Percentiles rank a stretch among this genome's conserved stretches.
Conservation (phyloP, 495 filamentous ascomycete genomes). For the Sordaria brevicollis region DNA sequence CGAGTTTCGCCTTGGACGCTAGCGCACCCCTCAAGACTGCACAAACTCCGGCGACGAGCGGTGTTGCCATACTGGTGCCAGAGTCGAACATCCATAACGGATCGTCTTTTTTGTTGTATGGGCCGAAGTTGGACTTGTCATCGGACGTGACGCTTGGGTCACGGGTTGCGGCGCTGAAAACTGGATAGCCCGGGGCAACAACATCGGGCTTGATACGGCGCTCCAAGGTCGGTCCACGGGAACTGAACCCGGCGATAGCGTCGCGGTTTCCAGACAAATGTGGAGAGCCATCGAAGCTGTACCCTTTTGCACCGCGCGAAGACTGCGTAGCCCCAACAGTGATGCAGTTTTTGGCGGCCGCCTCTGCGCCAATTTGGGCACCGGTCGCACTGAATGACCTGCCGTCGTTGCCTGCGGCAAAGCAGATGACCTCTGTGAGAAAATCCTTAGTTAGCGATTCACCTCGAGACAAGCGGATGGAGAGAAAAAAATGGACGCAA, state of each 20-base stretch:
- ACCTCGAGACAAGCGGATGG: too few relatives aligned
- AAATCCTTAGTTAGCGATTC: too few relatives aligned
- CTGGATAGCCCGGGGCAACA: not conserved
- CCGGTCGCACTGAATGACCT: too few relatives aligned
- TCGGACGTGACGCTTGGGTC: too few relatives aligned
- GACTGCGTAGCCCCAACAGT: constrained; percentile 1
- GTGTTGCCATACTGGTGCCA: constrained; percentile 3
- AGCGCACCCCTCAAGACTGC: constrained; percentile 1
- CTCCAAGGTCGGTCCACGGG: constrained; percentile 1
- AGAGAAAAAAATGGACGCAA: too few relatives aligned
- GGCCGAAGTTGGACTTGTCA: too few relatives aligned
- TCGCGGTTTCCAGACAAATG: not conserved
- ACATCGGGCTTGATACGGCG: constrained; percentile 4
- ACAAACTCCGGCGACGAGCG: not conserved
- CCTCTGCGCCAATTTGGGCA: not conserved
- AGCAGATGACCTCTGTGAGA: constrained; percentile 1
- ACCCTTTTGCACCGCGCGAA: too few relatives aligned
- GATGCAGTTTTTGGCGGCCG: constrained; percentile 5
- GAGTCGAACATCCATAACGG: not conserved
- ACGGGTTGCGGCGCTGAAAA: too few relatives aligned
- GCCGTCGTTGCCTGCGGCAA: constrained; percentile 3
- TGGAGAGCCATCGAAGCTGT: not conserved
- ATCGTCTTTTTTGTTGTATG: too few relatives aligned
- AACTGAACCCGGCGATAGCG: not conserved
- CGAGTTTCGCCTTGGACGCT: too few relatives aligned